Base-by-base conservation (phyloP, 371 early-diverging fungal species). In the Parasitella parasitica region DNA sequence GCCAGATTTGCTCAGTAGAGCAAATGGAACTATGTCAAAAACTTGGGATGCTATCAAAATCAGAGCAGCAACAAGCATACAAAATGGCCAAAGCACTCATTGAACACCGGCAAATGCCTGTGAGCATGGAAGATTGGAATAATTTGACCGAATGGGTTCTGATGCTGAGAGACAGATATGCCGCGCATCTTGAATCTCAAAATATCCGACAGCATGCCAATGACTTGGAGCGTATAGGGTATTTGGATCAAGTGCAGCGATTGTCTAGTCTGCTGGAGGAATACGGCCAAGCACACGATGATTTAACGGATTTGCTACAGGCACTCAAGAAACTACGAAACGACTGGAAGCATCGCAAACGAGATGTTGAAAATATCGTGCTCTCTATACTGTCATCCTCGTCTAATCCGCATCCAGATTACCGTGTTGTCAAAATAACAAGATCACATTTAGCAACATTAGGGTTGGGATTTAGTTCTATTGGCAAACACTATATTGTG, bases 271-370 rank as follows among this genome's bases (percentile, higher is more conserved):
- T 53, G 9, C 27, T 73, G 24, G 70, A 70, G n/a, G 55, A 62
- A 11, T 73, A 66, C 38, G 70, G 70, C 16, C 66, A 63, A 39
- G 69, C 70, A 1, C 73, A 73, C 26, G 70, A 73, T 12, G 73
- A 73, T 51, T 54, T 73, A 4, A 61, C 66, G 4, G 60, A 66
- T 41, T 18, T 73, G 2, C 28, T 66, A 20, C 57, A 46, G 13
- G 73, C 70, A 4, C 56, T 73, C 8, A 62, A 57, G 38, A 63
- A 66, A 36, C 24, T 73, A 27, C 35, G 67, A 4, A 66, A 66
- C 20, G 70, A 69, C 9, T 73, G 73, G 73, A 70, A 70, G 27
- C 63, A 66, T 35, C 63, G 71, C 6, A 73, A 66, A 49, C 30
- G 50, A 36, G 67, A 66, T 38, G 70, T 73, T 3, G 70, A 73